phyloP scores from a whole-genome alignment of 2,329 filamentous ascomycete species.

The Verticillium isaacii region DNA sequence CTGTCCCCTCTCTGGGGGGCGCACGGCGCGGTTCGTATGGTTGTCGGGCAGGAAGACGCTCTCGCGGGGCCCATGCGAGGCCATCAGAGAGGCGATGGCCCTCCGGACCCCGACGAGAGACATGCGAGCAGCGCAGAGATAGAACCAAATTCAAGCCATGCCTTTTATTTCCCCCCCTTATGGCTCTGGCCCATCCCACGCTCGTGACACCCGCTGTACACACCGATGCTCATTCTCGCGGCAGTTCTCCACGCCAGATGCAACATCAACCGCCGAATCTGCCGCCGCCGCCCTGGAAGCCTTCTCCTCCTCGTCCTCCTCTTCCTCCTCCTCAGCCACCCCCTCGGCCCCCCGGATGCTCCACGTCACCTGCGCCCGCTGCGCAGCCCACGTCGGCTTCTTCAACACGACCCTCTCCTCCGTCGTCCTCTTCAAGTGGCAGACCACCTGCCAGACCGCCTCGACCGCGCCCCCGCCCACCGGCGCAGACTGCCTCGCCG shows the following conservation, averaged over 20 bases:
- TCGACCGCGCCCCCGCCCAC: conserved; percentile 24
- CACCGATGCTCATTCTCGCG: neutral
- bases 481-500: conserved; percentile 46
- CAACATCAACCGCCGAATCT: neutral
- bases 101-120: conserved; percentile 47
- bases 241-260: neutral
- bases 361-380: conserved; percentile 40
- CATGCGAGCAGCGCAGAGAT: conserved; percentile 18
- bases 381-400: conserved; percentile 41
- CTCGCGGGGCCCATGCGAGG: conserved; percentile 38
- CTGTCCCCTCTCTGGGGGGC: neutral
- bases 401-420: conserved; percentile 39
- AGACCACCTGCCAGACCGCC: conserved; percentile 33
- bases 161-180: neutral
- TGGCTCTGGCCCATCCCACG: too few species aligned
- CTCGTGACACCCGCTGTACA: neutral
- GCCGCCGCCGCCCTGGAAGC: conserved; percentile 22
- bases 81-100: conserved; percentile 40
- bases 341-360: conserved; percentile 22
- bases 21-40: conserved; percentile 34
- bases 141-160: conserved; percentile 3
- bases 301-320: neutral
- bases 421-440: conserved; percentile 54
- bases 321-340: neutral
- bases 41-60: conserved; percentile 22